Conservation (phyloP, 345 rosid species). For the Linum trigynum region DNA sequence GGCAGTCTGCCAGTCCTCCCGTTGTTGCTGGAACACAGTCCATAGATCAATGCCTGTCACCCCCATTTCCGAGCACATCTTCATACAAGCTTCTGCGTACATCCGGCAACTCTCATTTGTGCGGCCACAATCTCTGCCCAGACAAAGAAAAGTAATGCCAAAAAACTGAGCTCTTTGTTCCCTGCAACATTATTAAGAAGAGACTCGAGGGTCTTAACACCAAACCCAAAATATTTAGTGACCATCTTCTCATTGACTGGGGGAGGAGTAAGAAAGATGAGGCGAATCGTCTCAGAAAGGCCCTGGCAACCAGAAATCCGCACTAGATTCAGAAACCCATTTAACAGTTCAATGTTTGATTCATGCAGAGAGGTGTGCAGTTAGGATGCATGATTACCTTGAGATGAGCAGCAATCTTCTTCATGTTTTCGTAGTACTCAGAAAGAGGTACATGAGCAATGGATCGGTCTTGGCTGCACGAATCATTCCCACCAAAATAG, state of each 20-base stretch:
- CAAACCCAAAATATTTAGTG: neutral
- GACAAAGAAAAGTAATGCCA: neutral
- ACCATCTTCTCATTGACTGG: conserved; percentile 14
- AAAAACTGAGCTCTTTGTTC: neutral
- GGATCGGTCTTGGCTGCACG: neutral
- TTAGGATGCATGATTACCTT: conserved; percentile 4
- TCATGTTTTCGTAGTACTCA: conserved; percentile 16
- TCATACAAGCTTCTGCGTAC: conserved; percentile 17
- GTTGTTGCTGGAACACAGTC: conserved; percentile 9
- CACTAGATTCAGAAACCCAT: neutral
- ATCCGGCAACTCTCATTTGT: conserved; percentile 5
- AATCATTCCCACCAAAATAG: conserved; percentile 22
- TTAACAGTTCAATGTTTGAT: neutral
- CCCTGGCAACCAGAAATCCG: conserved; percentile 1
- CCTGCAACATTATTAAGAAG: neutral
- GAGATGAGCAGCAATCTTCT: conserved; percentile 16
- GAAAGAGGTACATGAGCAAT: conserved; percentile 17
- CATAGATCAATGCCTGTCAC: conserved; percentile 17
- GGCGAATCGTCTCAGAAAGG: conserved; percentile 12
- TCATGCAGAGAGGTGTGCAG: neutral
- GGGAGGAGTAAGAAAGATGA: conserved; percentile 14
- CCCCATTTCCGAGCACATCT: conserved; percentile 9
- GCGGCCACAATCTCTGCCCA: neutral
- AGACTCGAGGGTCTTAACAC: neutral
- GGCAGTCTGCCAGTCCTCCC: conserved; percentile 12